Conservation (phyloP, 305 asterid genomes). For the Fraxinus albicans region DNA sequence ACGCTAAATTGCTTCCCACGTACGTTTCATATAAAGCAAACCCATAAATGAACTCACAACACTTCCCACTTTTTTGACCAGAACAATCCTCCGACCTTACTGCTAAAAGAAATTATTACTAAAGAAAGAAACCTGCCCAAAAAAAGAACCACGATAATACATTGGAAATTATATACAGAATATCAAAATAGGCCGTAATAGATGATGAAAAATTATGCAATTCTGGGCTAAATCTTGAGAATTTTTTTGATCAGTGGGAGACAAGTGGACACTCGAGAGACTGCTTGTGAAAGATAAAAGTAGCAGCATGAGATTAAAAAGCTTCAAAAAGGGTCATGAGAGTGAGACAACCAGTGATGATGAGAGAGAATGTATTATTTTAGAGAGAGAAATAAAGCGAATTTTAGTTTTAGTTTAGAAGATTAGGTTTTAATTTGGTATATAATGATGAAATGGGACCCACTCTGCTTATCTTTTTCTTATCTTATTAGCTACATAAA, state of each 20-base stretch:
- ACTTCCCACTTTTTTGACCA: constrained; percentile 50
- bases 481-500: neutral
- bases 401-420: constrained; percentile 2
- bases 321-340: constrained; percentile 51
- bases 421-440: constrained; percentile 23
- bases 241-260: constrained; percentile 11
- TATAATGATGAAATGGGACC: neutral
- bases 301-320: constrained; percentile 34
- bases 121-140: neutral
- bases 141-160: constrained; percentile 18
- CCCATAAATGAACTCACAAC: constrained; percentile 60
- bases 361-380: constrained; percentile 22
- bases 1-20: constrained; percentile 63
- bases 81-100: constrained; percentile 34
- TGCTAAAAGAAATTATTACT: constrained; percentile 15
- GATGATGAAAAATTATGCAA: neutral
- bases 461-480: neutral
- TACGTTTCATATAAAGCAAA: constrained; percentile 69
- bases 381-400: constrained; percentile 5
- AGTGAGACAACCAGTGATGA: constrained; percentile 35
- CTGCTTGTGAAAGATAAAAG: constrained; percentile 58
- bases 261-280: constrained; percentile 53
- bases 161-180: neutral
- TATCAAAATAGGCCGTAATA: neutral
- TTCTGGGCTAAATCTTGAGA: constrained; percentile 34